phyloP scores from a whole-genome alignment of 805 yeast genomes.

The Cyberlindnera veronae region DNA sequence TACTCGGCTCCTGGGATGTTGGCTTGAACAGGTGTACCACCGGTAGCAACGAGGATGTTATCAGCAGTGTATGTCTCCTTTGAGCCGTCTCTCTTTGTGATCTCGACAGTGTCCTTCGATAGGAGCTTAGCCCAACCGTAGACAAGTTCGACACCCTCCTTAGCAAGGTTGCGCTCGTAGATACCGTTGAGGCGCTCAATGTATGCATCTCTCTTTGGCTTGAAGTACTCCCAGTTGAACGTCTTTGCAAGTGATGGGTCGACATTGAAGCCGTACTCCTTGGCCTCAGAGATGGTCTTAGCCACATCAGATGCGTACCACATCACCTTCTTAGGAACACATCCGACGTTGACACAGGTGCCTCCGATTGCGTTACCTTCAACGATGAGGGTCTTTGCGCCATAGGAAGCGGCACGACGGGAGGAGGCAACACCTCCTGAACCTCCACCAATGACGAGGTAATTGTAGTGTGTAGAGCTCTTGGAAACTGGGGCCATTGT shows the following conservation, averaged over 20 bases:
- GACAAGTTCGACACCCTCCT: conserved; percentile 84
- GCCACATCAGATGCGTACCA: conserved; percentile 97
- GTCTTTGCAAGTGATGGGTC: conserved; percentile 49
- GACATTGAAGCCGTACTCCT: conserved; percentile 76
- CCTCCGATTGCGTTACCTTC: conserved; percentile 90
- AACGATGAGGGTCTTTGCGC: conserved; percentile 80
- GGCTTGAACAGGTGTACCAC: conserved; percentile 81
- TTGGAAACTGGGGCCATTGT: conserved; percentile 53
- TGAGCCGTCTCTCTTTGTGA: conserved; percentile 57
- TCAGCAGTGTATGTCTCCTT: conserved; percentile 70
- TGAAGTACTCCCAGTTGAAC: conserved; percentile 81
- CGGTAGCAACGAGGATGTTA: conserved; percentile 84
- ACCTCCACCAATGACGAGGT: conserved; percentile 97
- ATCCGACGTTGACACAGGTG: conserved; percentile 98
- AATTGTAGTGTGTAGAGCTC: conserved; percentile 63
- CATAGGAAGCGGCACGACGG: conserved; percentile 91
- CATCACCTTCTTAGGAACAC: conserved; percentile 98
- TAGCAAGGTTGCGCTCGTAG: conserved; percentile 79
- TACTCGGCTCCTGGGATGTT: conserved; percentile 74
- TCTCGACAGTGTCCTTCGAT: conserved; percentile 73
- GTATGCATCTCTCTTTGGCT: conserved; percentile 90
- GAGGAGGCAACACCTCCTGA: conserved; percentile 99
- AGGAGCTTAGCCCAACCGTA: conserved; percentile 84
- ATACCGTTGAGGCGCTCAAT: conserved; percentile 85
- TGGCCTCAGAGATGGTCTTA: conserved; percentile 64